Evolutionary conservation across 1,284 basidiomycete species (phyloP), one percentile per base, ranked within the genome.

Genomic region (Cutaneotrichosporon mucoides): DNA sequence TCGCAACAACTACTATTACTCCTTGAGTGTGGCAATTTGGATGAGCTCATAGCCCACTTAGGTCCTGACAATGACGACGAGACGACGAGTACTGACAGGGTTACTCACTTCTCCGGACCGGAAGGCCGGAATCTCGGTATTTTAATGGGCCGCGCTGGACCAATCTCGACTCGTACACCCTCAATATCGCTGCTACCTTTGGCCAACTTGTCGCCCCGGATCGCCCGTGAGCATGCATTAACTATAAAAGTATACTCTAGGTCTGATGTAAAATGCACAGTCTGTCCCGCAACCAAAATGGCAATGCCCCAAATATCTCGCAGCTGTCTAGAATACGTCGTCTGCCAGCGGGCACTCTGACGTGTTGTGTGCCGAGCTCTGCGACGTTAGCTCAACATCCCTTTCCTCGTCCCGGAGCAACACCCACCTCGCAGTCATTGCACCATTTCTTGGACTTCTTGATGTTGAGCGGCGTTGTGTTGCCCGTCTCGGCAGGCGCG

Each of bases 351-450:
- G 76, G 57, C 77, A 79, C 34, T 77, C 74, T 7, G 57, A 66
- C 42, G 77, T 79, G 48, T 73, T 65, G 63, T 79, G 77, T 48
- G 66, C 70, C 34, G 63, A 61, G 53, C 68, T 73, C 76, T 77
- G 63, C n/a, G 2, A 49, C 33, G 10, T 43, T 6, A 59, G 36
- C 16, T 16, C 16, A 15, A 34, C 6, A 24, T 24, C 24, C 24
- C 24, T 24, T 24, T 24, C 24, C 24, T 24, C 24, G 24, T 24
- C 24, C 24, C 24, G 24, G 24, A 24, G 8, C 13, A 11, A 6
- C 24, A 72, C 75, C 63, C 60, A 76, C 73, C 65, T 75, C 74
- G 67, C 77, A 79, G 63, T 79, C 76, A 15, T 71, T 69, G 66
- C 77, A 79, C 66, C 70, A 76, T 51, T 68, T 72, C 36, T 69